Conservation (phyloP, 441 rosid genomes). For the Populus hybrid region DNA sequence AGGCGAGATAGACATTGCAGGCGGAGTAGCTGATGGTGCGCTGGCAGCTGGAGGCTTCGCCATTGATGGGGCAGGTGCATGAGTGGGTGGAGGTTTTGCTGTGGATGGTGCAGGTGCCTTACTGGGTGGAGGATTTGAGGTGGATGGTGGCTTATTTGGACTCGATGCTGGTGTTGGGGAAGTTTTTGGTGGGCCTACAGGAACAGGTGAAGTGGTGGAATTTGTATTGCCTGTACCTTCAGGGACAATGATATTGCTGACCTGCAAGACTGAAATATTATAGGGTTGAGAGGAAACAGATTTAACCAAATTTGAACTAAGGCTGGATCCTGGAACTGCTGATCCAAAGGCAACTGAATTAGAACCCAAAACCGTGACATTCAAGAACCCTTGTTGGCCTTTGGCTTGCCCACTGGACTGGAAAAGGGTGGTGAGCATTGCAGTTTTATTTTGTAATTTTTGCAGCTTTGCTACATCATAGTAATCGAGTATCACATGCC, state of each 20-base stretch:
- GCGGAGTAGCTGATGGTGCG: background rate
- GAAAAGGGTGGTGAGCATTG: slow-evolving; percentile 51
- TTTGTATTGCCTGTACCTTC: slow-evolving; percentile 36
- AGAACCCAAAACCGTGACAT: slow-evolving; percentile 24
- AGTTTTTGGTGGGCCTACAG: slow-evolving; percentile 23
- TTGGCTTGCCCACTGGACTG: slow-evolving; percentile 57
- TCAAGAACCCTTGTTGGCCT: slow-evolving; percentile 57
- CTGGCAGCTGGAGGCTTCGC: background rate
- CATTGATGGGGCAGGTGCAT: slow-evolving; percentile 13
- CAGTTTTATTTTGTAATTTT: slow-evolving; percentile 29
- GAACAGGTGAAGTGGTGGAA: slow-evolving; percentile 28
- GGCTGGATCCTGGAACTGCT: slow-evolving; percentile 33
- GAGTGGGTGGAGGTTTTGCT: background rate
- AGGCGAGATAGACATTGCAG: slow-evolving; percentile 14
- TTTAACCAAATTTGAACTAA: slow-evolving; percentile 35
- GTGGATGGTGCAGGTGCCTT: slow-evolving; percentile 4
- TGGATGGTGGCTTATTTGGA: background rate
- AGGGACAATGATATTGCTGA: slow-evolving; percentile 50
- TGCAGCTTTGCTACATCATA: slow-evolving; percentile 45
- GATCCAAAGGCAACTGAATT: slow-evolving; percentile 37
- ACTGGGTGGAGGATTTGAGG: background rate
- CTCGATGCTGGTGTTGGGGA: background rate
- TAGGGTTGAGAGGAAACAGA: slow-evolving; percentile 45
- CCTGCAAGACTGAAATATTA: slow-evolving; percentile 61
- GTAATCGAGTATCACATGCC: slow-evolving; percentile 69